Conservation (phyloP, 805 yeast genomes). For the Kazachstania kunashirensis region DNA sequence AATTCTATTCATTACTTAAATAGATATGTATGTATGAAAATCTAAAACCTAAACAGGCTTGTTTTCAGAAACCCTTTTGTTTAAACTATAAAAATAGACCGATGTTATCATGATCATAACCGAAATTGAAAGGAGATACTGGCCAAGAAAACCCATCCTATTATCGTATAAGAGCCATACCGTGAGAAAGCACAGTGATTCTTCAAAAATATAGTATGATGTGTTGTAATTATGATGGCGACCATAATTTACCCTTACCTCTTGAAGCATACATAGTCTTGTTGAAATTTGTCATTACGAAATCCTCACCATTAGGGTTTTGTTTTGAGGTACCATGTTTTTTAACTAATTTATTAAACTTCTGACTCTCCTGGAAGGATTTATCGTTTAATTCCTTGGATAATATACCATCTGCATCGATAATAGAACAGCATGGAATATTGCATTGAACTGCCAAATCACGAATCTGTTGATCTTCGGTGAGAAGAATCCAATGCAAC, state of each 20-base stretch:
- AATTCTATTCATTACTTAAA: no score
- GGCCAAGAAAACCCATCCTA: no score
- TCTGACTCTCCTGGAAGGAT: slow-evolving; percentile 16
- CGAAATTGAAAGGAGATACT: no score
- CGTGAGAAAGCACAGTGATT: no score
- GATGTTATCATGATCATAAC: no score
- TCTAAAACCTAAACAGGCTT: no score
- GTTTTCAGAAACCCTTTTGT: no score
- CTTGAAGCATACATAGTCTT: slow-evolving; percentile 49
- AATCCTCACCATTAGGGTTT: slow-evolving; percentile 23
- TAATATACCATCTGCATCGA: slow-evolving; percentile 22
- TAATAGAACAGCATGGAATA: slow-evolving; percentile 36
- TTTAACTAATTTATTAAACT: slow-evolving; percentile 17
- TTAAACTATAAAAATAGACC: no score
- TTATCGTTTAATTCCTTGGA: slow-evolving; percentile 19
- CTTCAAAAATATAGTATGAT: no score
- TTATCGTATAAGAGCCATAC: no score
- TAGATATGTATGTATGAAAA: no score
- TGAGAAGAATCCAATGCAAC: slow-evolving; percentile 46
- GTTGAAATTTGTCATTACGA: slow-evolving; percentile 37
- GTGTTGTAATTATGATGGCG: slow-evolving; percentile 30
- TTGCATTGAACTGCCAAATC: slow-evolving; percentile 42
- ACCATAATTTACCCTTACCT: slow-evolving; percentile 53
- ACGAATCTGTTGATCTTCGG: slow-evolving; percentile 55
- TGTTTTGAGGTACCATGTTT: slow-evolving; percentile 16